Evolutionary conservation across 805 yeast genomes (phyloP), one percentile per base, ranked within the genome.

Genomic region (Candida yuanshanica): DNA sequence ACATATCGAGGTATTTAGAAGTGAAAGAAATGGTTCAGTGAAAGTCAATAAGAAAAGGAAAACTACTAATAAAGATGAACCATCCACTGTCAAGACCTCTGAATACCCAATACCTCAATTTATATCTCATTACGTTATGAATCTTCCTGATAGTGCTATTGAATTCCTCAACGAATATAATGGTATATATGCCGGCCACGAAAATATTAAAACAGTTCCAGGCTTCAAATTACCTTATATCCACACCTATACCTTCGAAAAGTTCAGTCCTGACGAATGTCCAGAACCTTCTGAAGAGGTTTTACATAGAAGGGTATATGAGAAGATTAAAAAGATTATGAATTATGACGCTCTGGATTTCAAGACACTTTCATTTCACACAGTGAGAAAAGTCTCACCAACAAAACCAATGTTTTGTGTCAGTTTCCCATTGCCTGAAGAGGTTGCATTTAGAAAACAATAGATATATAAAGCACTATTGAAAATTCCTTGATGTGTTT

Each of bases 351-450:
- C 77, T 8, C 49, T 67, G 13, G 72, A 77, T 0, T 65, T 77
- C 12, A 69, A 69, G 4, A 58, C 65, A 0, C 62, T 84, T 29
- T 55, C 63, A 0, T 84, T 91, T 63, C 98, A 91, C 55, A 66
- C 83, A 49, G 99, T 93, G 9, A 78, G 99, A 58, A 82, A 81
- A 59, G 99, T 93, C 7, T 91, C 99, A 1, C 99, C 99, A 4
- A 87, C 97, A 6, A 93, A 93, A 58, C 91, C 91, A 25, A 93
- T 93, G 99, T 90, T 77, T 59, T 88, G 97, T 63, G 84, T 88
- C 4, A 70, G 89, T 7, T 90, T 90, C 62, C 61, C 62, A 53
- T 69, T 93, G 24, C 95, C 95, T 0, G 71, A 69, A 50, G 77
- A 72, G 43, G 79, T 82, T 39, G 87, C 84, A 7, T 81, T 80